A percentile compares a stretch with the other conserved stretches of the same genome.
These are phyloP conservation scores for Fusarium sp. DNA, from an alignment of 2,329 filamentous ascomycete genomes.

Conservation along the genomic window DNA sequence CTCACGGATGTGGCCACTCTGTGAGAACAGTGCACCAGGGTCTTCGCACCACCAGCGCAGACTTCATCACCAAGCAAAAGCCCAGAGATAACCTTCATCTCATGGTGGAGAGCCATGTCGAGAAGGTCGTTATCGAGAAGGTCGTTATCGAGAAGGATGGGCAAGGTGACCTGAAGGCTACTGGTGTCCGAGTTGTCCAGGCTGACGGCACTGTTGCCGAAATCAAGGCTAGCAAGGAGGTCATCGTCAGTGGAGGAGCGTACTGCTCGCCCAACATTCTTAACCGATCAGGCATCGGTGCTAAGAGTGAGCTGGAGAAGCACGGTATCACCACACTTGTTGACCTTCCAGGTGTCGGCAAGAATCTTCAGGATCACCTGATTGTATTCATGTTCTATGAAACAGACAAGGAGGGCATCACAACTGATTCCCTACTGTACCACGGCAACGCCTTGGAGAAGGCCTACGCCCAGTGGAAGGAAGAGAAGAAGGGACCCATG, in stretches of 20 bases:
- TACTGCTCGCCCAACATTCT: constrained; percentile 66
- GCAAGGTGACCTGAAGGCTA: constrained; percentile 56
- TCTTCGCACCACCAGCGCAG: constrained; percentile 64
- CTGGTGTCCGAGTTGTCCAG: constrained; percentile 57
- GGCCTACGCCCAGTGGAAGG: constrained; percentile 67
- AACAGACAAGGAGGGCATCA: constrained; percentile 63
- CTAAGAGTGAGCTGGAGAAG: constrained; percentile 57
- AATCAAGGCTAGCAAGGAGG: constrained; percentile 54
- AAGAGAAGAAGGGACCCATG: constrained; percentile 68
- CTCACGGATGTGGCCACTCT: constrained; percentile 68
- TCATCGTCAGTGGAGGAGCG: constrained; percentile 60
- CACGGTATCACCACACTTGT: constrained; percentile 58
- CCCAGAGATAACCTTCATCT: constrained; percentile 61
- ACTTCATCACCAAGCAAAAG: constrained; percentile 61
- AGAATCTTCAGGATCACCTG: constrained; percentile 64
- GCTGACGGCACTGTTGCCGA: constrained; percentile 57
- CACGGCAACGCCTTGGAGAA: constrained; percentile 64
- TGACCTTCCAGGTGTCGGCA: constrained; percentile 62
- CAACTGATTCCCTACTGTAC: constrained; percentile 67
- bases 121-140: constrained; percentile 63
- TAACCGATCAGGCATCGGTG: constrained; percentile 65
- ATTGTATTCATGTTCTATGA: constrained; percentile 73
- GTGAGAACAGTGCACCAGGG: constrained; percentile 66
- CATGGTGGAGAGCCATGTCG: constrained; percentile 62
- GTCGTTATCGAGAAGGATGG: constrained; percentile 58